Evolutionary conservation across 2,329 filamentous ascomycete species (phyloP), one percentile per base, ranked within the genome.

Genomic region (Fusarium nelsonii): DNA sequence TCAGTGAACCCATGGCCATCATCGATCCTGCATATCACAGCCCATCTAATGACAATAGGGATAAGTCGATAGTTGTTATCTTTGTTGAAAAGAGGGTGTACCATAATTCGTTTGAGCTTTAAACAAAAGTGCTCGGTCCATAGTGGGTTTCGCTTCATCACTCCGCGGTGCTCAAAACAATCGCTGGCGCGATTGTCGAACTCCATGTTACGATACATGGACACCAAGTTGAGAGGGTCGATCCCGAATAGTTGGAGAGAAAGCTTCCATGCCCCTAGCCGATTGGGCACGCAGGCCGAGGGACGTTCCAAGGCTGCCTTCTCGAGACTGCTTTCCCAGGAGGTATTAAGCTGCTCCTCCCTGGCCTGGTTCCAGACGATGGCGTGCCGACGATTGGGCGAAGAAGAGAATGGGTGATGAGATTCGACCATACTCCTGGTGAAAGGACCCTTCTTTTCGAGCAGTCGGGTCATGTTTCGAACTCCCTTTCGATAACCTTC

Each of bases 1-100:
- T 26, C 8, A 6, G 54, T 52, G 10, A 60, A 43, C 2, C 20
- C 40, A 5, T 30, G 10, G 4, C 2, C 4, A 6, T 52, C n/a
- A 5, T 33, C n/a, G 11, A 12, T 11, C 4, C 37, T 18, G 2
- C 55, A 60, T 0, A 61, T 52, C 6, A 43, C 32, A 4, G 55
- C 4, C 58, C 55, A 61, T 34, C 37, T 51, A 9, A 60, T 18
- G 8, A 41, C 4, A 6, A 52, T 44, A 8, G 55, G 58, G 11
- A 61, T 10, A 8, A 61, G 33, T 7, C 10, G 32, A 4, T 60
- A 30, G 6, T 9, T 16, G 7, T 40, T 54, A 8, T 18, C 16
- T 4, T 39, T 23, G 4, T 26, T 12, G n/a, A 61, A 62, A 12
- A 61, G 16, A 30, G 40, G 58, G 3, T 62, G 56, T 9, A 26